phyloP scores from a whole-genome alignment of 305 asterid genomes.

The Solanum hybrid region DNA sequence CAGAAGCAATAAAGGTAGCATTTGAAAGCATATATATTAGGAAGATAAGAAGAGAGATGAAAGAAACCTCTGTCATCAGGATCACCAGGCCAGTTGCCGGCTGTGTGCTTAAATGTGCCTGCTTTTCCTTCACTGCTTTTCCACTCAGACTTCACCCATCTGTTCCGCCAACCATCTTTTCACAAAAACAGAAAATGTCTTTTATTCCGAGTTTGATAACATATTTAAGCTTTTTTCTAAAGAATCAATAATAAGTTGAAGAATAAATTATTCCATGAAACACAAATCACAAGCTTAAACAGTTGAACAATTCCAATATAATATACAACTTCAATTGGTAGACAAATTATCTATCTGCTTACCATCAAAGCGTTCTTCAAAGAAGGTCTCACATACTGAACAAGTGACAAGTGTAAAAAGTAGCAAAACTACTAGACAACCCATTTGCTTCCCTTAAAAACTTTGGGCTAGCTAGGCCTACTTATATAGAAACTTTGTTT shows the following conservation, averaged over 20 bases:
- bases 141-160: slow-evolving; percentile 96
- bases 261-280: not conserved
- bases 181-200: not conserved
- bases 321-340: not conserved
- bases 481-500: not conserved
- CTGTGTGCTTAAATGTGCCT: slow-evolving; percentile 80
- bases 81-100: slow-evolving; percentile 87
- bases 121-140: slow-evolving; percentile 88
- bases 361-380: slow-evolving; percentile 91
- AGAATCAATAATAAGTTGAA: not conserved
- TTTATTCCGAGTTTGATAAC: too few species aligned
- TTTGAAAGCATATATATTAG: not conserved
- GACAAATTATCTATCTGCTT: not conserved
- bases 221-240: too few species aligned
- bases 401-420: slow-evolving; percentile 30
- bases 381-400: slow-evolving; percentile 52
- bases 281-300: too few species aligned
- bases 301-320: not conserved
- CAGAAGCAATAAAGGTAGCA: not conserved
- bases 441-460: not conserved
- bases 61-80: slow-evolving; percentile 81
- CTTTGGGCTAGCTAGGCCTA: not conserved
- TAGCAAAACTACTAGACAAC: slow-evolving; percentile 11
- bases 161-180: slow-evolving; percentile 76
- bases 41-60: not conserved